Evolutionary conservation across 2,329 filamentous ascomycete species (phyloP).

Genomic region (Chaetomiaceae sp.): DNA sequence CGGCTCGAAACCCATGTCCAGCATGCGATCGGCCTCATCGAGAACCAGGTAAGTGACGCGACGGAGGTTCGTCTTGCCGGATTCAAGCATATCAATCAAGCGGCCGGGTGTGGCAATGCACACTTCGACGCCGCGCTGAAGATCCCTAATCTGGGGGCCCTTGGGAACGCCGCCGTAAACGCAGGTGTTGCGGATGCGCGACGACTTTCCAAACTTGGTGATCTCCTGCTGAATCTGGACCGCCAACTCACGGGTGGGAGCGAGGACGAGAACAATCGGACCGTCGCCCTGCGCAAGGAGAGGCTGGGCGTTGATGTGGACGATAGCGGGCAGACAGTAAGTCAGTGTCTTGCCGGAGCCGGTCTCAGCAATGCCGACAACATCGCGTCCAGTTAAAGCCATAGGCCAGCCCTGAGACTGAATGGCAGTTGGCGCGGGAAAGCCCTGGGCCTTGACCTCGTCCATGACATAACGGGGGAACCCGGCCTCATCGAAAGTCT

Average conservation of each 20-base stretch:
- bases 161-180: conserved; percentile 99
- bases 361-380: conserved; percentile 98
- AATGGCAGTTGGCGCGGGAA: conserved; percentile 87
- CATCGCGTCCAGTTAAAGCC: conserved; percentile 95
- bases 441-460: conserved; percentile 97
- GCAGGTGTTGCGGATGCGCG: conserved; percentile 95
- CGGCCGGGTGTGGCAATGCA: conserved; percentile 97
- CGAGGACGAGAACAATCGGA: conserved; percentile 91
- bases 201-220: conserved; percentile 97
- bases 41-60: conserved; percentile 97
- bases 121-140: conserved; percentile 92
- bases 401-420: conserved; percentile 99
- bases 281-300: conserved; percentile 92
- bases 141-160: conserved; percentile 91
- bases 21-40: conserved; percentile 98
- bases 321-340: conserved; percentile 95
- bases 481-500: conserved; percentile 95
- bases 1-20: conserved; percentile 99
- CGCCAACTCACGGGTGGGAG: conserved; percentile 93
- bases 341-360: conserved; percentile 98
- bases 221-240: conserved; percentile 99
- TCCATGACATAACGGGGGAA: conserved; percentile 97
- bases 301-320: conserved; percentile 98
- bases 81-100: conserved; percentile 97
- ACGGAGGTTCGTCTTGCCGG: conserved; percentile 94